Percentiles rank a stretch among this genome's conserved stretches.
Evolutionary conservation across 1,139 yeast genomes (phyloP).

Genomic region (Suhomyces atakaporum): DNA sequence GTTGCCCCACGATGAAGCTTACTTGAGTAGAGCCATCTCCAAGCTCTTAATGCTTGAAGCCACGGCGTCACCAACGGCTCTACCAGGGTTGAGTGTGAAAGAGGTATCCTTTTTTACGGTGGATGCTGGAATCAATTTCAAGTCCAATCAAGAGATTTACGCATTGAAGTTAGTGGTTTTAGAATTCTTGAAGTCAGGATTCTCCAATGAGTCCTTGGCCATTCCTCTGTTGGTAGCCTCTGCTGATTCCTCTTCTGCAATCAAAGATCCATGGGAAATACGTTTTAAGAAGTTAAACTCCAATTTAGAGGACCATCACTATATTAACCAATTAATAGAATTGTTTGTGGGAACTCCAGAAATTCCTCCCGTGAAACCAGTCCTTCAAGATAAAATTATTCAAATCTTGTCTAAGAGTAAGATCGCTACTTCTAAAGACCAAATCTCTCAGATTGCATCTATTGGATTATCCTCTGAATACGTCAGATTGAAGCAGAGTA

Average conservation of each 20-base stretch:
- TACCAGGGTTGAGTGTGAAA: constrained; percentile 62
- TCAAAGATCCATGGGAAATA: constrained; percentile 54
- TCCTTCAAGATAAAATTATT: constrained; percentile 62
- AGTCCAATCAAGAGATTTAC: constrained; percentile 47
- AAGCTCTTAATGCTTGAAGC: constrained; percentile 62
- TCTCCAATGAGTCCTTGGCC: constrained; percentile 35
- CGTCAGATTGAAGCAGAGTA: constrained; percentile 46
- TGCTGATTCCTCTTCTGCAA: constrained; percentile 56
- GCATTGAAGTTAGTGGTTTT: constrained; percentile 43
- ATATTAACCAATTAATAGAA: constrained; percentile 45
- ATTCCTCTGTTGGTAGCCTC: constrained; percentile 64
- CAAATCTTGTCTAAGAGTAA: constrained; percentile 54
- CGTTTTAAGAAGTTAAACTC: constrained; percentile 51
- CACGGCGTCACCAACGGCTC: constrained; percentile 28
- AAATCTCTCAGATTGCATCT: constrained; percentile 47
- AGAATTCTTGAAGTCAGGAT: constrained; percentile 42
- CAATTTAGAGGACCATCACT: constrained; percentile 50
- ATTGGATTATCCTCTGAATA: constrained; percentile 60
- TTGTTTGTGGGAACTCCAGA: constrained; percentile 47
- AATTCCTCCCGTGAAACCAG: constrained; percentile 54
- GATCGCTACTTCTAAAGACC: constrained; percentile 42
- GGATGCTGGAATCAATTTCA: constrained; percentile 64
- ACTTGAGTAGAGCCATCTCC: constrained; percentile 48
- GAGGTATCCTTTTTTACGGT: constrained; percentile 64
- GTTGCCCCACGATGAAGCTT: constrained; percentile 38